Evolutionary conservation across 768 basidiomycete genomes (phyloP), one percentile per base, ranked within the genome.

Genomic region (Boletus pseudopeckii): DNA sequence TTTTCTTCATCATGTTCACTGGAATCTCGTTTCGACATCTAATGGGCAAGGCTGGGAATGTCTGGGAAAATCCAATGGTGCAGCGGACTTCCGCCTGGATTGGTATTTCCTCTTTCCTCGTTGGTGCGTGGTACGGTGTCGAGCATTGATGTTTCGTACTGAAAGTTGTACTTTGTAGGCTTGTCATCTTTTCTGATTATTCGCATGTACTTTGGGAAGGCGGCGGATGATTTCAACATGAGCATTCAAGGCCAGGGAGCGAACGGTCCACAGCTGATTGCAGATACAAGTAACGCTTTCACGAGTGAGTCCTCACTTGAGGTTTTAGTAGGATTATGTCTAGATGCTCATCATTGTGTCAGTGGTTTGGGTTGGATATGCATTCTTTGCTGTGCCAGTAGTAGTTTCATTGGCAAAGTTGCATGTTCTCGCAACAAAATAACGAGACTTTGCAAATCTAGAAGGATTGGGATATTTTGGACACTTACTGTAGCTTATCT

Each of bases 361-460:
- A 92, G 89, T 92, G 87, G 76, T 85, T 40, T 90, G 85, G 82
- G 82, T 90, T 18, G 88, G 80, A 15, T 89, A 88, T 58, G 82
- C 85, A 6, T 91, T 92, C 65, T 85, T 80, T 55, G 81, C 78
- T 2, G 79, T 89, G 20, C 86, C 89, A 5, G 74, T 91, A 40
- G 78, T 89, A 18, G 79, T 81, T 55, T 81, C 86, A 9, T 69
- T 90, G 43, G 75, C 85, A 11, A 89, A 87, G 66, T 64, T 89
- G 34, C 83, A 90, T 44, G 77, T 88, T 56, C 77, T 75, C 34
- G 71, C 78, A 4, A 70, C 65, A 48, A 77, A 72, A 74, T 77
- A 60, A 74, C 46, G 17, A 24, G 5, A 42, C 52, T 41, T 38
- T 34, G 17, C 52, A 52, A n/a, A 36, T 22, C 39, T 50, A 30